phyloP scores from a whole-genome alignment of 2,329 filamentous ascomycete species.

The Cercospora sesami region DNA sequence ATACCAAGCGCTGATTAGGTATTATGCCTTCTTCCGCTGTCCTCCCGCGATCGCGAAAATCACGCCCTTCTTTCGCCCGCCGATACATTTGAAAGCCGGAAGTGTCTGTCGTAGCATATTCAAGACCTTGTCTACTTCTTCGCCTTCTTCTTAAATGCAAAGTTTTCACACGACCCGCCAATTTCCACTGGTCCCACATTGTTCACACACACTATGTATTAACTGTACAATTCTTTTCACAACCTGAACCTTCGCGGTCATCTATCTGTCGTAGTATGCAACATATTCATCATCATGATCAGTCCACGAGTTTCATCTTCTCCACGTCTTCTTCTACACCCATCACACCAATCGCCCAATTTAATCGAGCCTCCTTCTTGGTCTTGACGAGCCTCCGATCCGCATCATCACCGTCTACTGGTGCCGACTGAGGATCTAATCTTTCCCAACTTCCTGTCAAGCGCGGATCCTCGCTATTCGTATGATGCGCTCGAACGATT shows the following conservation, averaged over 20 bases:
- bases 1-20: no score
- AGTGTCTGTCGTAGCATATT: no score
- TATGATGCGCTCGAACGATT: slow-evolving; percentile 30
- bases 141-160: background rate
- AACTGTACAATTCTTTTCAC: background rate
- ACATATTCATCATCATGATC: background rate
- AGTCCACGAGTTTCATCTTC: slow-evolving; percentile 19
- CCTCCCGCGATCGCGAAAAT: no score
- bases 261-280: slow-evolving; percentile 6
- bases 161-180: background rate
- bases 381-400: slow-evolving; percentile 61
- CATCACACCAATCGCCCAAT: slow-evolving; percentile 76
- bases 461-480: slow-evolving; percentile 35
- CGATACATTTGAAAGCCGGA: no score
- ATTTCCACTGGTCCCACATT: background rate
- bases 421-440: slow-evolving; percentile 32
- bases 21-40: no score
- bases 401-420: slow-evolving; percentile 32
- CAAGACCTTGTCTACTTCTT: no score
- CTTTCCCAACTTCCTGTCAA: slow-evolving; percentile 37
- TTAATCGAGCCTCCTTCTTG: slow-evolving; percentile 63
- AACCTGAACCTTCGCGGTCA: background rate
- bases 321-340: slow-evolving; percentile 72
- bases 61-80: no score
- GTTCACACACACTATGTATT: background rate